A percentile compares a stretch with the other conserved stretches of the same genome.
These are phyloP conservation scores for Eutrema japonicum DNA, from an alignment of 345 rosid species.

Conservation along the genomic window DNA sequence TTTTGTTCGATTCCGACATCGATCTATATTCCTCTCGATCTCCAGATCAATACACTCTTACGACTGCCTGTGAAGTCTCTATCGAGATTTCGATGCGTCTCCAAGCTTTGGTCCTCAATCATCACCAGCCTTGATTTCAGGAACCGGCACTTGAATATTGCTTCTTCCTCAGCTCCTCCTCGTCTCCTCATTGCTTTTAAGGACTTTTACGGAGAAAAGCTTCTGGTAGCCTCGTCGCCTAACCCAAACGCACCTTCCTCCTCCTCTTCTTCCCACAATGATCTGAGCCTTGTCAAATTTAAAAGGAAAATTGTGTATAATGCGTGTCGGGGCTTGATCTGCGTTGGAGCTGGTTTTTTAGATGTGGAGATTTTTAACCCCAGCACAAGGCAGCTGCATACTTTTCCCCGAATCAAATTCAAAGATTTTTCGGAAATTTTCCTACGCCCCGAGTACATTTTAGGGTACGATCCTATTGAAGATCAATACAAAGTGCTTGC, in stretches of 20 bases:
- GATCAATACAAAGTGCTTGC: constrained; percentile 25
- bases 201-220: background rate
- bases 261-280: background rate
- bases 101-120: background rate
- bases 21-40: background rate
- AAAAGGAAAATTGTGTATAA: background rate
- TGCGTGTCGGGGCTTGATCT: constrained; percentile 1
- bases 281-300: background rate
- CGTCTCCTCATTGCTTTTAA: background rate
- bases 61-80: background rate
- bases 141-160: background rate
- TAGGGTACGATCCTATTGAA: background rate
- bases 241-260: background rate
- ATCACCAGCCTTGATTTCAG: background rate
- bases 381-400: background rate
- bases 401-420: background rate
- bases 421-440: background rate
- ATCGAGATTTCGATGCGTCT: constrained; percentile 3
- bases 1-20: too few relatives aligned
- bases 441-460: background rate
- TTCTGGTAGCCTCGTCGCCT: background rate
- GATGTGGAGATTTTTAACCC: constrained; percentile 20
- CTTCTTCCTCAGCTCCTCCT: background rate
- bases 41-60: background rate
- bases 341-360: background rate